Percentiles rank a stretch among this genome's conserved stretches.
Conservation (phyloP, 2,329 filamentous ascomycete genomes). For the Gnomoniopsis sp. region DNA sequence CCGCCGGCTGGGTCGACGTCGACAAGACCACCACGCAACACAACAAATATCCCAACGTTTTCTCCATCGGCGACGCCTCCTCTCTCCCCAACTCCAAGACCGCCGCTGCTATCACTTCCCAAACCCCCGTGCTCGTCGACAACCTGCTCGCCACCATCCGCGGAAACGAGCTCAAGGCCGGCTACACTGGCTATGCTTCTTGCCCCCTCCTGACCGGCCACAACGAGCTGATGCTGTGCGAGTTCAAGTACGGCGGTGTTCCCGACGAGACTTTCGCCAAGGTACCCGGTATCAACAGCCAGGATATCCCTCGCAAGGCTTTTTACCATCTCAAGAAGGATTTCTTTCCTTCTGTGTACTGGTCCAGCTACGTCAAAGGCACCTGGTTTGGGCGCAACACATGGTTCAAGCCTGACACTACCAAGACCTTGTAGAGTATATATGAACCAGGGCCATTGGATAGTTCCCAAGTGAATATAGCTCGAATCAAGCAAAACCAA, state of each 20-base stretch:
- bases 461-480: too few species aligned
- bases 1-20: slow-evolving; percentile 22
- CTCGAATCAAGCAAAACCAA: too few species aligned
- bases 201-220: slow-evolving; percentile 44
- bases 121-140: slow-evolving; percentile 39
- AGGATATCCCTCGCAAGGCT: slow-evolving; percentile 33
- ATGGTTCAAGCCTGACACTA: slow-evolving; percentile 13
- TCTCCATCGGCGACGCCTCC: slow-evolving; percentile 37
- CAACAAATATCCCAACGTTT: slow-evolving; percentile 34
- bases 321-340: slow-evolving; percentile 45
- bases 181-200: slow-evolving; percentile 42
- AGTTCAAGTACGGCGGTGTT: slow-evolving; percentile 45
- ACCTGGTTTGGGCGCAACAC: slow-evolving; percentile 28
- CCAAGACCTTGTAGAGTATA: background rate
- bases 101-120: slow-evolving; percentile 40
- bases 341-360: slow-evolving; percentile 35
- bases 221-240: slow-evolving; percentile 42
- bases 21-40: slow-evolving; percentile 22
- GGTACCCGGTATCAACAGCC: slow-evolving; percentile 30
- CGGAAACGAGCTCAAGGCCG: slow-evolving; percentile 29
- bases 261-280: slow-evolving; percentile 41
- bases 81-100: slow-evolving; percentile 41
- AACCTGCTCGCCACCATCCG: slow-evolving; percentile 36
- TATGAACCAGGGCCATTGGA: too few species aligned
- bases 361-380: slow-evolving; percentile 29